Conservation (phyloP, 768 basidiomycete genomes). For the Nidularia pulvinata region DNA sequence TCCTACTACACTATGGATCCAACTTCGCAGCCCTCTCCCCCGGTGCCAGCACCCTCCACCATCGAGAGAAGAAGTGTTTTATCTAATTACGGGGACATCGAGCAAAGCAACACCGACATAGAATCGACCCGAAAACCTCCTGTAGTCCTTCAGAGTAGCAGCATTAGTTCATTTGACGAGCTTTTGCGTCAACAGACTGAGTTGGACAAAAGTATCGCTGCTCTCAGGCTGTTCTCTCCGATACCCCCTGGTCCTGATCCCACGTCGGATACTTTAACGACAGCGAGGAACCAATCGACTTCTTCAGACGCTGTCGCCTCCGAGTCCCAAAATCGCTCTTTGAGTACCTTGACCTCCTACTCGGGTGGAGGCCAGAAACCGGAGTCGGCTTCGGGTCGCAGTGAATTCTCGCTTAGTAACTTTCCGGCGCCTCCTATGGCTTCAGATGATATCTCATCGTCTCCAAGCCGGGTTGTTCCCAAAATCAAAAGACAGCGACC, state of each 20-base stretch:
- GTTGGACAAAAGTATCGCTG: slow-evolving; percentile 64
- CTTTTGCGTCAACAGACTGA: slow-evolving; percentile 63
- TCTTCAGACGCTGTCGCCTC: neutral
- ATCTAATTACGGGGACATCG: slow-evolving; percentile 47
- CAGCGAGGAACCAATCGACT: neutral
- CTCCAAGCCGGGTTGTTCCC: neutral
- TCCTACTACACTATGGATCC: slow-evolving; percentile 21
- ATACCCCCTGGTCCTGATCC: too few relatives aligned
- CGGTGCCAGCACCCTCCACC: neutral
- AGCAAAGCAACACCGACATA: too few relatives aligned
- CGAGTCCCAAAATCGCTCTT: neutral
- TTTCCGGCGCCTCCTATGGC: slow-evolving; percentile 1
- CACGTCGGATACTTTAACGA: neutral
- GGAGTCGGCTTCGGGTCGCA: neutral
- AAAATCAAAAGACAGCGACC: neutral
- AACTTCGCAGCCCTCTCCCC: neutral
- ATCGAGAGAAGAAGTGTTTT: slow-evolving; percentile 15
- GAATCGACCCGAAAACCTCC: too few relatives aligned
- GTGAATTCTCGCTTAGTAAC: slow-evolving; percentile 1
- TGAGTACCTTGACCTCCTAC: neutral
- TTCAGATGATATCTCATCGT: neutral
- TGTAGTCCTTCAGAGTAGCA: too few relatives aligned
- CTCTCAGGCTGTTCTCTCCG: slow-evolving; percentile 45
- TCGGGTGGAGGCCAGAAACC: neutral
- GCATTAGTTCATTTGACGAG: slow-evolving; percentile 41